These are phyloP conservation scores for Apium graveolens DNA, from an alignment of 129 eudicot species.

Conservation along the genomic window DNA sequence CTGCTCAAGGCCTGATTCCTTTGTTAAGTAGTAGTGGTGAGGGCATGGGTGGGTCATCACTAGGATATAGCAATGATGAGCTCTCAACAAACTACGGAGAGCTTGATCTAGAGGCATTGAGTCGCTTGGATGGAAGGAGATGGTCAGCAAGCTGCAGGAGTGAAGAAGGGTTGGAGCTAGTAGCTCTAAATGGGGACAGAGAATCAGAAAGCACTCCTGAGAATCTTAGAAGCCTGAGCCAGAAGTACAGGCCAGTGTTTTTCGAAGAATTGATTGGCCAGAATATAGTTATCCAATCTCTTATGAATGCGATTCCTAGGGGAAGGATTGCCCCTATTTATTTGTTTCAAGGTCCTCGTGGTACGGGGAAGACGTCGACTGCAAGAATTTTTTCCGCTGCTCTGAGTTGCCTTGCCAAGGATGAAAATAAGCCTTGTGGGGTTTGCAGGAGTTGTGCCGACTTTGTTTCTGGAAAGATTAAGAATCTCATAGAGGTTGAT, in stretches of 20 bases:
- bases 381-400: slow-evolving; percentile 77
- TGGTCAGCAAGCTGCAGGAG: slow-evolving; percentile 92
- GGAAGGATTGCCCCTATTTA: slow-evolving; percentile 71
- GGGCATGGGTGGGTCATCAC: slow-evolving; percentile 55
- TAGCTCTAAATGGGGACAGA: slow-evolving; percentile 50
- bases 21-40: slow-evolving; percentile 56
- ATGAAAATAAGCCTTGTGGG: slow-evolving; percentile 81
- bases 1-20: slow-evolving; percentile 60
- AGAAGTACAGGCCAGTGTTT: slow-evolving; percentile 75
- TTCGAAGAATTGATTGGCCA: slow-evolving; percentile 86
- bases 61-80: slow-evolving; percentile 73
- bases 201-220: slow-evolving; percentile 55
- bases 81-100: slow-evolving; percentile 72
- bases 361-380: slow-evolving; percentile 85
- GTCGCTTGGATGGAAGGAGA: slow-evolving; percentile 92
- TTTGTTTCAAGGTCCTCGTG: slow-evolving; percentile 93
- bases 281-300: slow-evolving; percentile 69
- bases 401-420: slow-evolving; percentile 73
- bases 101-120: slow-evolving; percentile 86
- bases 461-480: slow-evolving; percentile 59
- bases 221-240: slow-evolving; percentile 61
- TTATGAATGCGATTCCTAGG: slow-evolving; percentile 51
- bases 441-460: slow-evolving; percentile 69
- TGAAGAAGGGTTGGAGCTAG: slow-evolving; percentile 62
- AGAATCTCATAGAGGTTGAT: slow-evolving; percentile 54